Percentiles rank a stretch among this genome's conserved stretches.
phyloP scores from a whole-genome alignment of 2,329 filamentous ascomycete species.

The Coleophoma crateriformis region DNA sequence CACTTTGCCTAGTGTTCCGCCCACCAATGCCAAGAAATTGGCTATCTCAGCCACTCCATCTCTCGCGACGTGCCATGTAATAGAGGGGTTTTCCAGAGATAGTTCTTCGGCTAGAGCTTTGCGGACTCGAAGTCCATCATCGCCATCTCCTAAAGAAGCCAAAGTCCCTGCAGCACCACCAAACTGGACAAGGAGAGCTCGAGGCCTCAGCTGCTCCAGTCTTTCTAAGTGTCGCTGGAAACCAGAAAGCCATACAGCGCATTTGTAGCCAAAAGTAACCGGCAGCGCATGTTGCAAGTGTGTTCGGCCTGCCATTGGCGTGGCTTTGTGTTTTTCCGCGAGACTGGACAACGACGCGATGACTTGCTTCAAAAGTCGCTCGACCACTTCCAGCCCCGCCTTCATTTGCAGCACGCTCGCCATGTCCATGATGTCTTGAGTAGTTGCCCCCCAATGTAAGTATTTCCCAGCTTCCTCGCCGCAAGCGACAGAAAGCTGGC shows the following conservation, averaged over 20 bases:
- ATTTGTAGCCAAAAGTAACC: constrained; percentile 53
- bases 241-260: constrained; percentile 46
- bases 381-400: constrained; percentile 40
- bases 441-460: constrained; percentile 54
- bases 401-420: constrained; percentile 49
- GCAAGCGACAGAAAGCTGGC: constrained; percentile 35
- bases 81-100: constrained; percentile 39
- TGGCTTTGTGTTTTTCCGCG: constrained; percentile 40
- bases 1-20: constrained; percentile 48
- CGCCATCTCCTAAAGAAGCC: constrained; percentile 42
- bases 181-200: constrained; percentile 47
- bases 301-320: constrained; percentile 51
- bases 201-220: constrained; percentile 37
- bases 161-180: constrained; percentile 51
- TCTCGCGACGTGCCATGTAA: constrained; percentile 52
- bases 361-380: constrained; percentile 36
- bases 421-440: constrained; percentile 54
- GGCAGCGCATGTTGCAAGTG: constrained; percentile 53
- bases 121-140: constrained; percentile 42
- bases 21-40: constrained; percentile 47
- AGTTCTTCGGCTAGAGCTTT: constrained; percentile 42
- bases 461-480: constrained; percentile 33
- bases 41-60: constrained; percentile 47
- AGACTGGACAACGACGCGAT: constrained; percentile 35
- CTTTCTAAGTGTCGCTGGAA: constrained; percentile 42